Evolutionary conservation across 768 basidiomycete species (phyloP), one percentile per base, ranked within the genome.

Genomic region (Lactarius psammicola): DNA sequence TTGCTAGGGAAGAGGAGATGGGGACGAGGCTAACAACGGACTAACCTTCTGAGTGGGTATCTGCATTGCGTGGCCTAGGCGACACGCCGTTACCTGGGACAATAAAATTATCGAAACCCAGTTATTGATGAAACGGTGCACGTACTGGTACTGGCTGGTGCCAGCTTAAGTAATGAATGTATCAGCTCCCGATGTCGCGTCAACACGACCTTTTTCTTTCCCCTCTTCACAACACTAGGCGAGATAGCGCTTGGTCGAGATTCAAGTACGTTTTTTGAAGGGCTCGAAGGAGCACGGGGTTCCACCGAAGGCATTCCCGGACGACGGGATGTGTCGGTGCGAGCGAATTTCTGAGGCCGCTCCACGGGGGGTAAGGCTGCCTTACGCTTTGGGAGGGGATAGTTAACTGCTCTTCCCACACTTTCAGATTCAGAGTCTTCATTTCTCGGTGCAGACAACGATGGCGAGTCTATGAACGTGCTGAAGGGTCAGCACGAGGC

Each of bases 311-410:
- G 38, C 28, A 10, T 59, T 59, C 62, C 57, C 15, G 56, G 65
- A 54, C 9, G 31, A 38, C 49, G 56, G 13, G 56, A 34, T 46
- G 28, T 30, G 20, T 63, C 57, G 33, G 40, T 59, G n/a, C 61
- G 66, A 31, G 66, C 31, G 33, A 33, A 59, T 54, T 67, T 67
- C 31, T 44, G 53, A 28, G 61, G 51, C 2, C 61, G 56, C n/a
- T 33, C 57, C 15, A 20, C 7, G 1, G 62, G 42, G 15, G 62
- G n/a, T 30, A 59, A 17, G 18, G 33, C 4, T 31, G 66, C 61
- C 59, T 59, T 67, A 40, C 66, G 61, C 28, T 67, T 67, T 31
- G 51, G 38, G 18, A 28, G 17, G 7, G 65, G 4, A n/a, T 28
- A 3, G 6, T 34, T 28, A 10, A 2, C 8, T 2, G 49, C 38